phyloP scores from a whole-genome alignment of 106 monocot species.

The Allium cepa region DNA sequence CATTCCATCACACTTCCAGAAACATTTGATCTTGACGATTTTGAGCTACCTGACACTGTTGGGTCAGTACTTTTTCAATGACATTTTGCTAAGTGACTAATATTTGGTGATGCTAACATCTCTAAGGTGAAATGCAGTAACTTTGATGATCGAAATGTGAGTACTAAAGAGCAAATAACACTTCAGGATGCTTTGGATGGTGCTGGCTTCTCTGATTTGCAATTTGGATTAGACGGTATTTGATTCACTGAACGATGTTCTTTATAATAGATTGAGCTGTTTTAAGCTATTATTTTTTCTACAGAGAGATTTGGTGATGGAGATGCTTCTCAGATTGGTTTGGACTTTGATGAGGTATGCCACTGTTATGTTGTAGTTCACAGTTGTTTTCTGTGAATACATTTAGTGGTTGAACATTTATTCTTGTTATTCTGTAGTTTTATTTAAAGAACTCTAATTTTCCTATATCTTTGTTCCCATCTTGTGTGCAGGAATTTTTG shows the following conservation, averaged over 20 bases:
- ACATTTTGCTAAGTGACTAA: too few relatives aligned
- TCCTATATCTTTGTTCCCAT: neutral
- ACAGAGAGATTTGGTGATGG: conserved; percentile 99
- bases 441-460: neutral
- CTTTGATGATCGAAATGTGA: conserved; percentile 93
- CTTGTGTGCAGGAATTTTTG: conserved; percentile 46
- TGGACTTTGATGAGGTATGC: conserved; percentile 93
- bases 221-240: conserved; percentile 96
- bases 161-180: conserved; percentile 97
- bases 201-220: conserved; percentile 54
- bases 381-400: neutral
- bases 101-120: neutral
- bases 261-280: neutral
- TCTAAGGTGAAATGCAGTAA: conserved; percentile 35
- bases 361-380: neutral
- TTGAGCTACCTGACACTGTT: conserved; percentile 84
- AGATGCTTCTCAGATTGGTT: conserved; percentile 87
- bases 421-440: neutral
- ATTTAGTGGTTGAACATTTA: neutral
- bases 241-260: neutral
- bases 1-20: conserved; percentile 99
- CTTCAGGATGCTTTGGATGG: conserved; percentile 78
- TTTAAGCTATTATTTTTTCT: conserved; percentile 6
- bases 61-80: too few relatives aligned
- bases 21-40: conserved; percentile 99